Evolutionary conservation across 164 flowering plant species (phyloP).

Genomic region (Liquidambar formosana): DNA sequence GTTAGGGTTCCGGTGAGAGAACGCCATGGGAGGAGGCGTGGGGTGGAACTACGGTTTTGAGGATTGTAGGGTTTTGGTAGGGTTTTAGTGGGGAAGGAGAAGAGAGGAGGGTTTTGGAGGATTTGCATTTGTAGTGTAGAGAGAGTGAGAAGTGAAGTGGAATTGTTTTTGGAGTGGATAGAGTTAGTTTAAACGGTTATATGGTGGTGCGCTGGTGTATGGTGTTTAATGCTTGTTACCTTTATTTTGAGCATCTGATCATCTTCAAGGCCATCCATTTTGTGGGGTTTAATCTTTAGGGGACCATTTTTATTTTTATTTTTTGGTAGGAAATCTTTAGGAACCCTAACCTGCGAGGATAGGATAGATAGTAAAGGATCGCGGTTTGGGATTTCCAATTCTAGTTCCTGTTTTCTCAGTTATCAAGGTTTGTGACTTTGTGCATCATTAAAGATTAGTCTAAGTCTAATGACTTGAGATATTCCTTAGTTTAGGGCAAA

Average conservation of each 20-base stretch:
- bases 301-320: too few relatives aligned
- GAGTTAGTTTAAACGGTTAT: background rate
- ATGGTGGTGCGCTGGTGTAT: background rate
- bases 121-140: slow-evolving; percentile 31
- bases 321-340: too few relatives aligned
- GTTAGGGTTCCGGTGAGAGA: slow-evolving; percentile 10
- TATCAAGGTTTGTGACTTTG: too few relatives aligned
- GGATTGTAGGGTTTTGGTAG: slow-evolving; percentile 2
- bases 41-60: slow-evolving; percentile 9
- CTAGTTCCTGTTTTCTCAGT: too few relatives aligned
- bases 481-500: too few relatives aligned
- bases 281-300: background rate
- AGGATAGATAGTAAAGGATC: too few relatives aligned
- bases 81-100: slow-evolving; percentile 20
- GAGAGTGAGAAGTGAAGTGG: background rate
- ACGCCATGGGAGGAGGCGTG: slow-evolving; percentile 13
- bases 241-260: background rate
- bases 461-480: too few relatives aligned
- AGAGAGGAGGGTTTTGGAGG: slow-evolving; percentile 30
- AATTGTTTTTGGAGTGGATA: background rate
- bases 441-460: too few relatives aligned
- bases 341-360: too few relatives aligned
- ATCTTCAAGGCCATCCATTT: background rate
- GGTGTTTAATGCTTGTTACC: background rate
- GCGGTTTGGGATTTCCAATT: too few relatives aligned